A percentile compares a stretch with the other conserved stretches of the same genome.
Conservation (phyloP, 2,329 filamentous ascomycete species). For the Botryotinia convoluta region DNA sequence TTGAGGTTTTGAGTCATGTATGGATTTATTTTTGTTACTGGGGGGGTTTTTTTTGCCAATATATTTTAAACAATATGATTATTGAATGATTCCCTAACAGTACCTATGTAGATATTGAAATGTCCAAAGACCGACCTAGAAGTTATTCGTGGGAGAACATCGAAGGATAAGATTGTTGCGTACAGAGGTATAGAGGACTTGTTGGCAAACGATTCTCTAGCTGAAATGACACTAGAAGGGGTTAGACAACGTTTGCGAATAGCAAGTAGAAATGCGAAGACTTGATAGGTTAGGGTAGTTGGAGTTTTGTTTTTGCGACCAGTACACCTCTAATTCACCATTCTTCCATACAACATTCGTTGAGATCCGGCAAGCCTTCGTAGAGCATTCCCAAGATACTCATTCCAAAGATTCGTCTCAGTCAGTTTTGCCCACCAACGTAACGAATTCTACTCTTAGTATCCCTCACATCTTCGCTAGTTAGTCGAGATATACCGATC, state of each 20-base stretch:
- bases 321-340: neutral
- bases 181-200: constrained; percentile 35
- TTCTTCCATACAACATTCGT: neutral
- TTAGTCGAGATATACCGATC: neutral
- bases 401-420: neutral
- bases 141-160: constrained; percentile 62
- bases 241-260: constrained; percentile 30
- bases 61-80: no score
- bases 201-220: constrained; percentile 35
- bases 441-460: neutral
- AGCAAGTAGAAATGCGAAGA: constrained; percentile 15
- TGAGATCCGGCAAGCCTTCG: neutral
- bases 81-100: neutral
- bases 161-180: constrained; percentile 59
- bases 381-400: neutral
- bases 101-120: constrained; percentile 48
- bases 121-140: constrained; percentile 63
- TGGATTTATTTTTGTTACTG: constrained; percentile 21
- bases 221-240: constrained; percentile 33
- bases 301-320: no score
- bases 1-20: constrained; percentile 60
- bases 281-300: constrained; percentile 17
- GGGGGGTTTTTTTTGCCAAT: neutral
- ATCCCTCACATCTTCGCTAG: neutral
- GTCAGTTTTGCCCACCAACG: neutral